phyloP scores from a whole-genome alignment of 2,329 filamentous ascomycete species.

The Canariomyces notabilis region DNA sequence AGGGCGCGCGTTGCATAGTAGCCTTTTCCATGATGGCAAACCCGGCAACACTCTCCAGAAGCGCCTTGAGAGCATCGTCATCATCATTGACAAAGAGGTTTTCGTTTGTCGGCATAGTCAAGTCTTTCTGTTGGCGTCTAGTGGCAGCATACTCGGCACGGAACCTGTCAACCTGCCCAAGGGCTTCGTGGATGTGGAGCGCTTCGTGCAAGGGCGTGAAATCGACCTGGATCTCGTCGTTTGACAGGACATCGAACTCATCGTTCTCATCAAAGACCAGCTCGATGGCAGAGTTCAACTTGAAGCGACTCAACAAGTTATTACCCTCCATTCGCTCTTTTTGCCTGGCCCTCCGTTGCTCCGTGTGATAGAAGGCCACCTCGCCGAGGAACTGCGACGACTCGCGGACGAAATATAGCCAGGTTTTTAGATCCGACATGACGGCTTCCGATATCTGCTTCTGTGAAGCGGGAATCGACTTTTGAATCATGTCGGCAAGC shows the following conservation, averaged over 20 bases:
- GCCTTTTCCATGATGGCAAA: slow-evolving; percentile 96
- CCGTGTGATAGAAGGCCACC: slow-evolving; percentile 93
- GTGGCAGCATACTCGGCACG: slow-evolving; percentile 88
- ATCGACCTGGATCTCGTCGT: slow-evolving; percentile 90
- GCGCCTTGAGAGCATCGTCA: slow-evolving; percentile 76
- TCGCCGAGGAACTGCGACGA: slow-evolving; percentile 95
- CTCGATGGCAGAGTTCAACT: slow-evolving; percentile 92
- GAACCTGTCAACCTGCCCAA: slow-evolving; percentile 90
- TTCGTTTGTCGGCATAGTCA: slow-evolving; percentile 73
- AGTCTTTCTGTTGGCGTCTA: slow-evolving; percentile 82
- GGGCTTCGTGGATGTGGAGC: slow-evolving; percentile 89
- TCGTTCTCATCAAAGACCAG: slow-evolving; percentile 91
- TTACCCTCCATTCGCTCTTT: slow-evolving; percentile 75
- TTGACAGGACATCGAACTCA: slow-evolving; percentile 92
- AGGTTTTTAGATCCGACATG: slow-evolving; percentile 94
- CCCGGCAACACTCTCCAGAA: slow-evolving; percentile 89
- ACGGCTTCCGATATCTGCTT: slow-evolving; percentile 93
- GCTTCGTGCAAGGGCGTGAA: slow-evolving; percentile 94
- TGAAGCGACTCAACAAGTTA: slow-evolving; percentile 73
- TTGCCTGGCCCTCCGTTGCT: slow-evolving; percentile 76
- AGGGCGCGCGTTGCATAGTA: slow-evolving; percentile 81
- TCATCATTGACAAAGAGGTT: slow-evolving; percentile 80
- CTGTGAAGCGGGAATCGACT: slow-evolving; percentile 88
- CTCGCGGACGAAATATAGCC: slow-evolving; percentile 91
- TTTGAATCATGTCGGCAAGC: slow-evolving; percentile 91